phyloP scores from a whole-genome alignment of 495 filamentous ascomycete genomes.

The Staphylotrichum longicolle region DNA sequence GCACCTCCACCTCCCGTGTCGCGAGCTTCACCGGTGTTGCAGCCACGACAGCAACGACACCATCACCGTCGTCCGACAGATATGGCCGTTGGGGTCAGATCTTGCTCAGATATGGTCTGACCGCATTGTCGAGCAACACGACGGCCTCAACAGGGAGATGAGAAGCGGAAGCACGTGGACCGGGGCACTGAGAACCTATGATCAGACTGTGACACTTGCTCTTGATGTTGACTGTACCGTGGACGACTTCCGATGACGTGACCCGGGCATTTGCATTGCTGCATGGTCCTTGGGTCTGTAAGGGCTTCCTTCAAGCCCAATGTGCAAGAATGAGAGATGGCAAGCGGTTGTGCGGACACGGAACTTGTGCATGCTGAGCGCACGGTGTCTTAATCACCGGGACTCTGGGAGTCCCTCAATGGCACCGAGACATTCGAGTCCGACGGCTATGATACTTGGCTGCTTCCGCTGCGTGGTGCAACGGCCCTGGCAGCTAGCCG shows the following conservation, averaged over 20 bases:
- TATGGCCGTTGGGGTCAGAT: too few relatives aligned
- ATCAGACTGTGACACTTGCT: too few relatives aligned
- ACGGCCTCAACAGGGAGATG: not conserved
- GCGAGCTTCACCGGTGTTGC: not conserved
- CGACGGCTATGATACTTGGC: not conserved
- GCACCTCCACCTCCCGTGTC: slow-evolving; percentile 3
- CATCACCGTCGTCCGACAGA: not conserved
- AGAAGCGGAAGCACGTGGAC: too few relatives aligned
- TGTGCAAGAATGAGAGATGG: too few relatives aligned
- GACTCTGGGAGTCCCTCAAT: not conserved
- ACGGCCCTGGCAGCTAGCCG: not conserved
- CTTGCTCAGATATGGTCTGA: too few relatives aligned
- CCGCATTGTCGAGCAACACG: not conserved
- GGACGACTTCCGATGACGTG: too few relatives aligned
- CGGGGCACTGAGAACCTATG: too few relatives aligned
- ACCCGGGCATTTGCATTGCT: too few relatives aligned
- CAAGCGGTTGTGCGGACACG: too few relatives aligned
- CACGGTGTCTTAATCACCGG: not conserved
- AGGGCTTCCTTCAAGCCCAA: too few relatives aligned
- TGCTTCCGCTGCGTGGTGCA: not conserved
- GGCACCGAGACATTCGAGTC: not conserved
- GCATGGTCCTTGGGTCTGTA: too few relatives aligned
- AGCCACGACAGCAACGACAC: slow-evolving; percentile 5
- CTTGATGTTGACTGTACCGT: too few relatives aligned
- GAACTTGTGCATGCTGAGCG: not conserved